Percentiles rank a stretch among this genome's conserved stretches.
Conservation (phyloP, 169 alveolate genomes). For the Plasmodium gaboni region DNA sequence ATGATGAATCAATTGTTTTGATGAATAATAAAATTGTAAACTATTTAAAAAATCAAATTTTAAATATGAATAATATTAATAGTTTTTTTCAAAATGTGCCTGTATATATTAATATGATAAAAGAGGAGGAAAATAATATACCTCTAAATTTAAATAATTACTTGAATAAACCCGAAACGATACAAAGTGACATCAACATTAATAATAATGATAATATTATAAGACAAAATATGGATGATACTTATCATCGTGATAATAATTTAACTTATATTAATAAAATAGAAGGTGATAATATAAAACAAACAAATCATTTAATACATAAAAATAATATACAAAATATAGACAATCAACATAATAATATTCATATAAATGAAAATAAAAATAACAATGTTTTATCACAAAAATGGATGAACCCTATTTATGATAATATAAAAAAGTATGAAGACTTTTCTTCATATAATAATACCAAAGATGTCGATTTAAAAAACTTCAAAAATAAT, state of each 20-base stretch:
- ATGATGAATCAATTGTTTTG: conserved; percentile 26
- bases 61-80: not conserved
- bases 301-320: not conserved
- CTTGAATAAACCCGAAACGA: not conserved
- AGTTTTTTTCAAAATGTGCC: conserved; percentile 24
- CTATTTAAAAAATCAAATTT: conserved; percentile 5
- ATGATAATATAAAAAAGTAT: not conserved
- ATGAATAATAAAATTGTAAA: not conserved
- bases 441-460: not conserved
- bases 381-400: not conserved
- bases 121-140: not conserved
- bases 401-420: not conserved
- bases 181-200: not conserved
- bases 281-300: not conserved
- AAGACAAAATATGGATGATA: not conserved
- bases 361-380: not conserved
- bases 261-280: not conserved
- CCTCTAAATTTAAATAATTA: not conserved
- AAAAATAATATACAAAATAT: not conserved
- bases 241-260: not conserved
- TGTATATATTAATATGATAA: conserved; percentile 16
- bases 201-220: not conserved
- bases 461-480: not conserved
- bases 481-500: conserved; percentile 5
- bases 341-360: not conserved